Evolutionary conservation across 2,329 filamentous ascomycete species (phyloP).

Genomic region (Cladosporium sp.): DNA sequence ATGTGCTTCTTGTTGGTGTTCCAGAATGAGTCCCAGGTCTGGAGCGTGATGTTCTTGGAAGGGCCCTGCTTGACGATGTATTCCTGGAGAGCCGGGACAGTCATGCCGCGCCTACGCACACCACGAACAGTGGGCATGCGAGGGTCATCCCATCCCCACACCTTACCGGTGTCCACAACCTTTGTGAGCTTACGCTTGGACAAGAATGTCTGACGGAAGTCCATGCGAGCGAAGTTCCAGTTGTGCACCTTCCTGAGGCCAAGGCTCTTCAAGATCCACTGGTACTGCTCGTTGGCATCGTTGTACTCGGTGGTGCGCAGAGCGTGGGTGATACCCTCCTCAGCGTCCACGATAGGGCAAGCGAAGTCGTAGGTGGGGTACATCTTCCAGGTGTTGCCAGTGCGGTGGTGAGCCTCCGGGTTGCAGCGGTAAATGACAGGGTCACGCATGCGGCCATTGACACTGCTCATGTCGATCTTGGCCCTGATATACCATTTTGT

Average conservation of each 20-base stretch:
- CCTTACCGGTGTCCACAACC: slow-evolving; percentile 70
- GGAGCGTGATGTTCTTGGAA: slow-evolving; percentile 75
- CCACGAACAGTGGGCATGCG: slow-evolving; percentile 82
- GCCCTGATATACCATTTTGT: slow-evolving; percentile 86
- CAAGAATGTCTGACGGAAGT: slow-evolving; percentile 76
- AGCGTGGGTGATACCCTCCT: slow-evolving; percentile 80
- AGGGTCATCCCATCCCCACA: slow-evolving; percentile 83
- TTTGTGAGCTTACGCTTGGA: slow-evolving; percentile 85
- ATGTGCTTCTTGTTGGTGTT: slow-evolving; percentile 52
- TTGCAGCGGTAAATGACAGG: slow-evolving; percentile 98
- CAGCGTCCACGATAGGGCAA: slow-evolving; percentile 73
- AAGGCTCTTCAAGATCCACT: slow-evolving; percentile 76
- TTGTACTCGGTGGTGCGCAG: slow-evolving; percentile 83
- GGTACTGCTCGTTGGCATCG: slow-evolving; percentile 80
- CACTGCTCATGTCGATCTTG: slow-evolving; percentile 85
- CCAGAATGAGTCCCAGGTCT: slow-evolving; percentile 71
- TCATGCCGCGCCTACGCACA: slow-evolving; percentile 73
- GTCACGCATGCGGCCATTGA: slow-evolving; percentile 93
- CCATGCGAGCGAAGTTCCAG: slow-evolving; percentile 81
- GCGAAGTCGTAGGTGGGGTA: slow-evolving; percentile 87
- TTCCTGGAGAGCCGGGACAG: slow-evolving; percentile 71
- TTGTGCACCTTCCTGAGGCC: slow-evolving; percentile 73
- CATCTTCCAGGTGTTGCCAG: slow-evolving; percentile 74
- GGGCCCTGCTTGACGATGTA: slow-evolving; percentile 84
- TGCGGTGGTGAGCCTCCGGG: slow-evolving; percentile 67